Conservation (phyloP, 768 basidiomycete species). For the Leccinum ochraceum region DNA sequence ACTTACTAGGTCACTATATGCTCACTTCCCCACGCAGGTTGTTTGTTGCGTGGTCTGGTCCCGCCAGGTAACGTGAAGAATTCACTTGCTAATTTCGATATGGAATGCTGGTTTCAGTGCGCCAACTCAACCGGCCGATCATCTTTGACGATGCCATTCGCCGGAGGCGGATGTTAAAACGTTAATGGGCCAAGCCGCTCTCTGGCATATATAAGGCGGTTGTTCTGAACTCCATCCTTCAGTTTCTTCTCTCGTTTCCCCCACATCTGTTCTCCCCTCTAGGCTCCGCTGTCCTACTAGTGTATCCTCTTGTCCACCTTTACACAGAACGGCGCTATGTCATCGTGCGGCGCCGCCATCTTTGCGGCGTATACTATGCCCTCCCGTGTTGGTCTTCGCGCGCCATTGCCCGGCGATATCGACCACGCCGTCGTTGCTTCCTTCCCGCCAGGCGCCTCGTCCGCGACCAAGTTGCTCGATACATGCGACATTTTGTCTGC, state of each 20-base stretch:
- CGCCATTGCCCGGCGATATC: not conserved
- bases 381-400: not conserved
- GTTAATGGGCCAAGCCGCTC: not conserved
- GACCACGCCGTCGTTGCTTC: not conserved
- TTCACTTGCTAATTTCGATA: not conserved
- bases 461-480: not conserved
- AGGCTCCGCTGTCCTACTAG: not conserved
- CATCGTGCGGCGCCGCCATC: not conserved
- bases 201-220: conserved; percentile 10
- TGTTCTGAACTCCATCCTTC: not conserved
- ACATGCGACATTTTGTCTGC: not conserved
- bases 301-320: not conserved
- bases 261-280: not conserved
- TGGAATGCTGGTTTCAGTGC: not conserved
- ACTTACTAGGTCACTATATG: not conserved
- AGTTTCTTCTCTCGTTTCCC: conserved; percentile 2
- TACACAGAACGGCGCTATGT: not conserved
- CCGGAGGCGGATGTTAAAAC: not conserved
- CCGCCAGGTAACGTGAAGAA: conserved; percentile 1
- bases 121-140: not conserved
- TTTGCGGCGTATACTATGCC: not conserved
- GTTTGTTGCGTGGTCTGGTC: not conserved
- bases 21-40: not conserved
- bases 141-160: not conserved
- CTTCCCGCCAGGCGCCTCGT: not conserved